Percentiles rank a stretch among this genome's conserved stretches.
These are phyloP conservation scores for Aspergillus chevalieri DNA, from an alignment of 2,329 filamentous ascomycete genomes.

Conservation along the genomic window DNA sequence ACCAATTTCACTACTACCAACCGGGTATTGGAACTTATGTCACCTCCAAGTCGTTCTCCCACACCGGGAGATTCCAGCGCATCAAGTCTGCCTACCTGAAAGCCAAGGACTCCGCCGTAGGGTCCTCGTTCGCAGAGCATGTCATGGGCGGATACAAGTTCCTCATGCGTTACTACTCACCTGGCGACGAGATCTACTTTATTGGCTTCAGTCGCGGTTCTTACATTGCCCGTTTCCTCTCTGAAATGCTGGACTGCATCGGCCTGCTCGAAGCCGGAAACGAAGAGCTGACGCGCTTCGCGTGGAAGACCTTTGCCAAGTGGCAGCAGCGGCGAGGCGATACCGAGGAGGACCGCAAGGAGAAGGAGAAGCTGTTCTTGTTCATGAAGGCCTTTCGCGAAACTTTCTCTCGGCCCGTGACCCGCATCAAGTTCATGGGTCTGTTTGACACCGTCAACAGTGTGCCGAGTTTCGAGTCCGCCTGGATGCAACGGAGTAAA, in stretches of 20 bases:
- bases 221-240: constrained; percentile 63
- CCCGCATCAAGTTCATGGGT: constrained; percentile 68
- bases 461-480: constrained; percentile 67
- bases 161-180: constrained; percentile 61
- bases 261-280: constrained; percentile 69
- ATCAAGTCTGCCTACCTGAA: constrained; percentile 46
- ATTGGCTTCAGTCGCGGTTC: constrained; percentile 66
- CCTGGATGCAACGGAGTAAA: constrained; percentile 67
- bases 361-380: constrained; percentile 52
- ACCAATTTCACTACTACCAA: constrained; percentile 4
- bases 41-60: constrained; percentile 8
- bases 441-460: constrained; percentile 80
- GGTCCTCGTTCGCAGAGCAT: constrained; percentile 68
- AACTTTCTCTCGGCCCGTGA: constrained; percentile 70
- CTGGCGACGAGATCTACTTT: constrained; percentile 53
- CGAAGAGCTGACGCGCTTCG: constrained; percentile 72
- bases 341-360: constrained; percentile 17
- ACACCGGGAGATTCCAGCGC: constrained; percentile 20
- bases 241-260: constrained; percentile 73
- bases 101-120: constrained; percentile 48
- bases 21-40: constrained; percentile 4
- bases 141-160: constrained; percentile 73
- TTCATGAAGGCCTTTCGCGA: constrained; percentile 77
- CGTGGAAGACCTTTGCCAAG: constrained; percentile 71
- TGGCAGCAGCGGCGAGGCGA: constrained; percentile 33